phyloP scores from a whole-genome alignment of 2,329 filamentous ascomycete species.

The Beauveria pseudobassiana region DNA sequence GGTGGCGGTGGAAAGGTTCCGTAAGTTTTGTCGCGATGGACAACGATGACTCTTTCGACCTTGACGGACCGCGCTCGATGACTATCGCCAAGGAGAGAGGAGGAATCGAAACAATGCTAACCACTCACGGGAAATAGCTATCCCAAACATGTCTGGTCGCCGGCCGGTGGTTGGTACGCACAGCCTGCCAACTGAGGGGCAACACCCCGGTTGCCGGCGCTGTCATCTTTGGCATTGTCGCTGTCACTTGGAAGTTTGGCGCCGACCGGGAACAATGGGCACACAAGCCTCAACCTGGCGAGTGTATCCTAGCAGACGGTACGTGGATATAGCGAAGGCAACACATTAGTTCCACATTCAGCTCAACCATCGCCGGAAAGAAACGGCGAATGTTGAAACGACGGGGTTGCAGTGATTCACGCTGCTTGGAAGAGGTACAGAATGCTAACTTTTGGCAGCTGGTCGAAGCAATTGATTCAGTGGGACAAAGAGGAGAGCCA shows the following conservation, averaged over 20 bases:
- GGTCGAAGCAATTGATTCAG: constrained; percentile 38
- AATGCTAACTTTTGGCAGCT: constrained; percentile 22
- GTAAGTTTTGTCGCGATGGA: constrained; percentile 32
- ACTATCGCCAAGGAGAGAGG: constrained; percentile 9
- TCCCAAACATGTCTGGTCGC: constrained; percentile 99
- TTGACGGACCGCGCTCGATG: constrained; percentile 12
- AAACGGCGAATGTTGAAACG: not conserved
- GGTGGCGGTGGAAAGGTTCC: constrained; percentile 66
- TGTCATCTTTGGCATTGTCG: constrained; percentile 61
- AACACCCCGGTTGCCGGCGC: constrained; percentile 76
- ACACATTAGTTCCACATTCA: too few species aligned
- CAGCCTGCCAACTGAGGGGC: constrained; percentile 87
- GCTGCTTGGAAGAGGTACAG: not conserved
- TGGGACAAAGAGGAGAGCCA: constrained; percentile 37
- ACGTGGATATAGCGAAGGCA: constrained; percentile 29
- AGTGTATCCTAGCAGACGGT: constrained; percentile 85
- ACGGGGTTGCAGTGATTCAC: not conserved
- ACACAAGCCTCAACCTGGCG: constrained; percentile 66
- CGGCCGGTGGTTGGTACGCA: constrained; percentile 93
- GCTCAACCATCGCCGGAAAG: too few species aligned
- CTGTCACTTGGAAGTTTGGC: constrained; percentile 62
- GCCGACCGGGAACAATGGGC: constrained; percentile 66
- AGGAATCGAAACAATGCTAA: constrained; percentile 12
- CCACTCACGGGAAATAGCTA: constrained; percentile 49
- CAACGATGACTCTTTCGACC: not conserved